These are phyloP conservation scores for Paramecium caudatum DNA, from an alignment of 73 alveolate genomes.

Conservation along the genomic window DNA sequence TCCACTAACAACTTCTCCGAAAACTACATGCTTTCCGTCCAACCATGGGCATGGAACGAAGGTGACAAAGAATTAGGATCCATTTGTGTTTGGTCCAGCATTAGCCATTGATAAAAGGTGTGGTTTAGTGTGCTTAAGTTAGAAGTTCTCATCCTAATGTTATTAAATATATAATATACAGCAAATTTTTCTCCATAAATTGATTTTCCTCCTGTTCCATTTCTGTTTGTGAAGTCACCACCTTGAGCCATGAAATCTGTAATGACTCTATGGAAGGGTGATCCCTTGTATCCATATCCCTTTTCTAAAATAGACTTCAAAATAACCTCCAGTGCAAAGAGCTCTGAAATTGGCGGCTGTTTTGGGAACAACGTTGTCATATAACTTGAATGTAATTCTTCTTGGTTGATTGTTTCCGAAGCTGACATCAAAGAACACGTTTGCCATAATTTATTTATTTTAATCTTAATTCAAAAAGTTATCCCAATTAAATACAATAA, in stretches of 20 bases:
- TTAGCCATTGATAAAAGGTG: conserved; percentile 98
- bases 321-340: conserved; percentile 78
- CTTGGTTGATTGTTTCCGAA: conserved; percentile 79
- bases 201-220: conserved; percentile 97
- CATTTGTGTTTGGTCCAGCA: conserved; percentile 98
- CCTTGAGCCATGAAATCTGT: conserved; percentile 95
- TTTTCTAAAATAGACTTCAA: conserved; percentile 26
- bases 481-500: background rate
- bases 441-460: conserved; percentile 26
- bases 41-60: conserved; percentile 91
- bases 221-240: conserved; percentile 92
- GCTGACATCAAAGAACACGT: conserved; percentile 78
- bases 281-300: conserved; percentile 84
- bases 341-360: conserved; percentile 89
- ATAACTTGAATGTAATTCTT: conserved; percentile 80
- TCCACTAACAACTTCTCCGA: conserved; percentile 90
- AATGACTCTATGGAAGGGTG: conserved; percentile 97
- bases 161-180: background rate
- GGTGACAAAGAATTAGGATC: conserved; percentile 94
- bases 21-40: conserved; percentile 94
- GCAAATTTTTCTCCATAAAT: conserved; percentile 92
- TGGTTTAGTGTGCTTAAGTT: conserved; percentile 85
- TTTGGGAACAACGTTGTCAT: conserved; percentile 85
- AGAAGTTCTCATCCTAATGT: conserved; percentile 91
- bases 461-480: background rate